phyloP scores from a whole-genome alignment of 192 early-diverging fungal genomes.

The Coemansia reversa region DNA sequence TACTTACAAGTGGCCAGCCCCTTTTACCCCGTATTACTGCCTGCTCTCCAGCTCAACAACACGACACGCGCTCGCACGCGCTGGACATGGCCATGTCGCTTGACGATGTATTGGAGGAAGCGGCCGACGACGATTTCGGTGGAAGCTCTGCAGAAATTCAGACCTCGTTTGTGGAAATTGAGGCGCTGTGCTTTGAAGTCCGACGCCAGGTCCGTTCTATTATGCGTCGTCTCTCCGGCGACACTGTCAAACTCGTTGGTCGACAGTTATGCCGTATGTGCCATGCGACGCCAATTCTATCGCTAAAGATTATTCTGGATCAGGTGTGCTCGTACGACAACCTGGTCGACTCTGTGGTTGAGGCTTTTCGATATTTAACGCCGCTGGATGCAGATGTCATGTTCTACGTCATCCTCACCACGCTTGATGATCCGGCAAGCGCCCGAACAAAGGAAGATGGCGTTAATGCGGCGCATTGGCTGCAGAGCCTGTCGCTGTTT shows the following conservation, averaged over 20 bases:
- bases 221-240: constrained; percentile 50
- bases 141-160: neutral
- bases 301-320: constrained; percentile 42
- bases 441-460: constrained; percentile 41
- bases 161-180: constrained; percentile 28
- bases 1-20: constrained; percentile 28
- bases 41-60: neutral
- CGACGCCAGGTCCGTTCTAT: constrained; percentile 48
- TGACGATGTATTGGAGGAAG: constrained; percentile 38
- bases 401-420: constrained; percentile 41
- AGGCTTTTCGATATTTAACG: constrained; percentile 50
- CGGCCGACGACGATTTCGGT: constrained; percentile 5
- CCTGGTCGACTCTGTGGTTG: constrained; percentile 45
- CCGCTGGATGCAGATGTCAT: constrained; percentile 42
- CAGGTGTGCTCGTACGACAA: constrained; percentile 55
- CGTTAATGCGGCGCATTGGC: constrained; percentile 46
- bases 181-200: constrained; percentile 20
- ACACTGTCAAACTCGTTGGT: constrained; percentile 46
- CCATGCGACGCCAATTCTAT: constrained; percentile 40
- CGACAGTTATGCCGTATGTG: constrained; percentile 45
- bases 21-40: constrained; percentile 17
- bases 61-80: neutral
- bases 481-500: constrained; percentile 49
- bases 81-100: constrained; percentile 40
- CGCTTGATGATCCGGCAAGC: constrained; percentile 25